Percentiles rank a stretch among this genome's conserved stretches.
These are phyloP conservation scores for Aspergillus quadrilineatus DNA, from an alignment of 2,329 filamentous ascomycete species.

Conservation along the genomic window DNA sequence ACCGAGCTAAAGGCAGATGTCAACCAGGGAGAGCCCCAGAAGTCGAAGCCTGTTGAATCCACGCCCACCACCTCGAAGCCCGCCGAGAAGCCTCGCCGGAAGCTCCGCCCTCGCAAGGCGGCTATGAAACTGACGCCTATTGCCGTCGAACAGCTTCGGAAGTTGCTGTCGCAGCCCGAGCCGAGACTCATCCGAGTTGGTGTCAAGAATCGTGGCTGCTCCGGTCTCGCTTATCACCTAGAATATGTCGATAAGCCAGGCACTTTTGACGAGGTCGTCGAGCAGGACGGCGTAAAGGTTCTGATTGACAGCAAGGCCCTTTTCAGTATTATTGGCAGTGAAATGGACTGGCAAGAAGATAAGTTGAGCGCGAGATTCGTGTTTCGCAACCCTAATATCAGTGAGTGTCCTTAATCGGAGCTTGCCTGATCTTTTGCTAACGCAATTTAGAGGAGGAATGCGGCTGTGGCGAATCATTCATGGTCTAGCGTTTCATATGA, in stretches of 20 bases:
- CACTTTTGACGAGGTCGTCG: constrained; percentile 84
- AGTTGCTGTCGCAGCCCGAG: constrained; percentile 77
- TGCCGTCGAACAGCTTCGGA: constrained; percentile 75
- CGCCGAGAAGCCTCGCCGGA: constrained; percentile 59
- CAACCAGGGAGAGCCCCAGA: constrained; percentile 66
- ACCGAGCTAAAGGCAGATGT: constrained; percentile 46
- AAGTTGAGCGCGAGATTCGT: constrained; percentile 90
- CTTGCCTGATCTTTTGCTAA: constrained; percentile 21
- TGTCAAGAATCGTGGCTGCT: constrained; percentile 91
- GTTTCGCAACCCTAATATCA: constrained; percentile 97
- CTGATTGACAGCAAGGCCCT: constrained; percentile 95
- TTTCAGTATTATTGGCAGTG: constrained; percentile 96
- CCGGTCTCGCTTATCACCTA: constrained; percentile 86
- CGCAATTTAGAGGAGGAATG: constrained; percentile 79
- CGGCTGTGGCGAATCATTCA: constrained; percentile 95
- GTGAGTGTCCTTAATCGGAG: constrained; percentile 57
- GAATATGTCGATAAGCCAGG: constrained; percentile 93
- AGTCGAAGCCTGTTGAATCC: constrained; percentile 53
- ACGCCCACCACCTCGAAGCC: constrained; percentile 39
- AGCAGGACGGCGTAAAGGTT: constrained; percentile 94
- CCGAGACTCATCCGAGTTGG: constrained; percentile 93
- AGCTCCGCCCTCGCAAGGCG: constrained; percentile 79
- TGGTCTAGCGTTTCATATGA: constrained; percentile 54
- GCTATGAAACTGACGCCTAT: constrained; percentile 81
- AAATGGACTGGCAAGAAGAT: constrained; percentile 99